Evolutionary conservation across 768 basidiomycete species (phyloP).

Genomic region (Agaricus blazei): DNA sequence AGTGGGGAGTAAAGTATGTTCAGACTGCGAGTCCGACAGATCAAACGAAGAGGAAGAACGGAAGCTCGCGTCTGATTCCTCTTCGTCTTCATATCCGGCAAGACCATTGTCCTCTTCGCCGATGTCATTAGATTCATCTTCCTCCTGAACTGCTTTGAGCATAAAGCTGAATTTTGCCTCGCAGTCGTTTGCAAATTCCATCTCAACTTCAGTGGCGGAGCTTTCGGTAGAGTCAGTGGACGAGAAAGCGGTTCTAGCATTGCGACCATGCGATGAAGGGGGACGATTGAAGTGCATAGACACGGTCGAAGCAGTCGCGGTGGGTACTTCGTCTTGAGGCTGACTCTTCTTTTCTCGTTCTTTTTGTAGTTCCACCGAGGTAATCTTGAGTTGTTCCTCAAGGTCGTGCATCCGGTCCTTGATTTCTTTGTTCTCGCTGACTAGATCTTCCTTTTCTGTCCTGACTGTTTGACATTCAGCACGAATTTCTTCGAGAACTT

Average conservation of each 20-base stretch:
- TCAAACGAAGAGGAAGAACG: constrained; percentile 49
- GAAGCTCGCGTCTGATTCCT: constrained; percentile 48
- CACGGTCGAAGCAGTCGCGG: constrained; percentile 47
- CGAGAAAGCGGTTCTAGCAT: constrained; percentile 46
- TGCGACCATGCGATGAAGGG: constrained; percentile 18
- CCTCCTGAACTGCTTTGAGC: constrained; percentile 57
- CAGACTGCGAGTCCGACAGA: constrained; percentile 39
- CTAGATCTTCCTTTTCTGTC: constrained; percentile 22
- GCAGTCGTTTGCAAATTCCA: constrained; percentile 37
- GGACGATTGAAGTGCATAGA: constrained; percentile 20
- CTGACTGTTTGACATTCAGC: constrained; percentile 22
- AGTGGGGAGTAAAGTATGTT: background rate
- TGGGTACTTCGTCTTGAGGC: constrained; percentile 28
- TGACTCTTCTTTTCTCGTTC: constrained; percentile 19
- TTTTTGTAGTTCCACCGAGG: constrained; percentile 23
- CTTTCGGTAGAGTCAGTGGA: constrained; percentile 61
- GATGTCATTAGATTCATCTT: constrained; percentile 35
- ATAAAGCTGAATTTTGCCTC: constrained; percentile 36
- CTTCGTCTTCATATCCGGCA: constrained; percentile 68
- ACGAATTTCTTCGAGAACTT: constrained; percentile 21
- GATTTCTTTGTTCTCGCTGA: constrained; percentile 31
- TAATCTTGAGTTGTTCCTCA: constrained; percentile 45
- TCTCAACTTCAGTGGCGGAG: constrained; percentile 68
- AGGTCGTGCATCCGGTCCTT: constrained; percentile 31
- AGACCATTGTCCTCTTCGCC: constrained; percentile 51